phyloP scores from a whole-genome alignment of 495 filamentous ascomycete genomes.

The Penicillium salamii region DNA sequence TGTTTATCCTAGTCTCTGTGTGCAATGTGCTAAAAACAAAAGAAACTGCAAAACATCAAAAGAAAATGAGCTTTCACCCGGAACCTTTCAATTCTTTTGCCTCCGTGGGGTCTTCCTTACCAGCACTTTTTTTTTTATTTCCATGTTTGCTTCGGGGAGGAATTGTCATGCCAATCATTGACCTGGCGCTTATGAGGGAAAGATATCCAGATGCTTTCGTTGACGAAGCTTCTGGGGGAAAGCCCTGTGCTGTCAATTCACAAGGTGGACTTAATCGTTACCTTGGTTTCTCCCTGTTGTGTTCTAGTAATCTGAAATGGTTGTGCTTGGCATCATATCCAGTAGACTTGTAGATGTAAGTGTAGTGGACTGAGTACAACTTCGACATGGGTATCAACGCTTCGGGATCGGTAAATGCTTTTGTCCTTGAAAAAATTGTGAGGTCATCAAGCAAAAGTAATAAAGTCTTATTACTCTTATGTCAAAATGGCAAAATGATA shows the following conservation, averaged over 20 bases:
- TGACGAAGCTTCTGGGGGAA: slow-evolving; percentile 68
- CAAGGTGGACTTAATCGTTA: slow-evolving; percentile 63
- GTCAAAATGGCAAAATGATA: too few relatives aligned
- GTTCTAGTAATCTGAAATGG: slow-evolving; percentile 41
- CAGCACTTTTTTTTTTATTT: slow-evolving; percentile 30
- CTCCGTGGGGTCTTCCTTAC: slow-evolving; percentile 23
- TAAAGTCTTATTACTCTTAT: too few relatives aligned
- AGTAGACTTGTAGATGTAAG: slow-evolving; percentile 3
- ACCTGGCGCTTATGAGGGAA: slow-evolving; percentile 94
- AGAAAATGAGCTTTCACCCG: slow-evolving; percentile 37
- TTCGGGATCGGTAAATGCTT: too few relatives aligned
- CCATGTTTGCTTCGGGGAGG: slow-evolving; percentile 38
- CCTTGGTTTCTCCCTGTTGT: slow-evolving; percentile 53
- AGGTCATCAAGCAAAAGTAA: too few relatives aligned
- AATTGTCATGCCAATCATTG: slow-evolving; percentile 52
- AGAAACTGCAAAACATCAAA: slow-evolving; percentile 40
- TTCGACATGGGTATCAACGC: too few relatives aligned
- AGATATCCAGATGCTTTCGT: slow-evolving; percentile 68
- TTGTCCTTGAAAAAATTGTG: too few relatives aligned
- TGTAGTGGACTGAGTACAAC: background rate
- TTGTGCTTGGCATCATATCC: slow-evolving; percentile 29
- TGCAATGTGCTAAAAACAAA: slow-evolving; percentile 35
- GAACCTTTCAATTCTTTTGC: slow-evolving; percentile 31
- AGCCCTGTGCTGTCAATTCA: slow-evolving; percentile 79
- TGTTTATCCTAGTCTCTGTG: slow-evolving; percentile 50